Conservation (phyloP, 176 grass and related monocot genomes). For the Triticum dicoccoides region DNA sequence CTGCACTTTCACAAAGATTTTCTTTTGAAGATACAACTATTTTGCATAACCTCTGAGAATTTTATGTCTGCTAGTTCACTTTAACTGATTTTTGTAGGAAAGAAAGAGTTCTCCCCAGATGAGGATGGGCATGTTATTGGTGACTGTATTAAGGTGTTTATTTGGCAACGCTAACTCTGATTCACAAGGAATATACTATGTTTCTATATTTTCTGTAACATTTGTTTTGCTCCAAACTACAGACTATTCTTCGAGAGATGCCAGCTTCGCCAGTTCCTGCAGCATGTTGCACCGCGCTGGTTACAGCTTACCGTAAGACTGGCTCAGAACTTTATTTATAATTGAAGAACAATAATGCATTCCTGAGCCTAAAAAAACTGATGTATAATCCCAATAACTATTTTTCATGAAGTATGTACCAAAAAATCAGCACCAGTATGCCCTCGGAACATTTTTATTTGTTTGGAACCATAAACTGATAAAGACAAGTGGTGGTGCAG, state of each 20-base stretch:
- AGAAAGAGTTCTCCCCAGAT: constrained; percentile 82
- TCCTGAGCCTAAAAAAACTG: constrained; percentile 16
- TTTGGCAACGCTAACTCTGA: constrained; percentile 26
- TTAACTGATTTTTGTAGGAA: constrained; percentile 67
- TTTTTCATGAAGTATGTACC: constrained; percentile 22
- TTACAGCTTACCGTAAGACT: constrained; percentile 84
- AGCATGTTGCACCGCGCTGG: constrained; percentile 77
- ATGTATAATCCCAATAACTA: neutral
- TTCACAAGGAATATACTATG: neutral
- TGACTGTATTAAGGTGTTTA: constrained; percentile 94
- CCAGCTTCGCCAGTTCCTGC: constrained; percentile 83
- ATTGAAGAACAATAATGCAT: constrained; percentile 20
- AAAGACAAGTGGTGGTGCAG: constrained; percentile 45
- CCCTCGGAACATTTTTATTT: constrained; percentile 10
- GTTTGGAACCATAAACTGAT: constrained; percentile 34
- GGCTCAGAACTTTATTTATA: constrained; percentile 22
- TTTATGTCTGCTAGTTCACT: constrained; percentile 16
- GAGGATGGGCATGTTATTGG: constrained; percentile 98
- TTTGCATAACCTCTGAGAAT: neutral
- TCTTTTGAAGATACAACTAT: neutral
- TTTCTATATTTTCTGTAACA: constrained; percentile 16
- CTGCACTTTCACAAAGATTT: neutral
- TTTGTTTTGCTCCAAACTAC: constrained; percentile 39
- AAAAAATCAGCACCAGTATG: constrained; percentile 16
- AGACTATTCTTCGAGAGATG: constrained; percentile 93